phyloP scores from a whole-genome alignment of 805 yeast genomes.

The Yarrowia phangngaensis region DNA sequence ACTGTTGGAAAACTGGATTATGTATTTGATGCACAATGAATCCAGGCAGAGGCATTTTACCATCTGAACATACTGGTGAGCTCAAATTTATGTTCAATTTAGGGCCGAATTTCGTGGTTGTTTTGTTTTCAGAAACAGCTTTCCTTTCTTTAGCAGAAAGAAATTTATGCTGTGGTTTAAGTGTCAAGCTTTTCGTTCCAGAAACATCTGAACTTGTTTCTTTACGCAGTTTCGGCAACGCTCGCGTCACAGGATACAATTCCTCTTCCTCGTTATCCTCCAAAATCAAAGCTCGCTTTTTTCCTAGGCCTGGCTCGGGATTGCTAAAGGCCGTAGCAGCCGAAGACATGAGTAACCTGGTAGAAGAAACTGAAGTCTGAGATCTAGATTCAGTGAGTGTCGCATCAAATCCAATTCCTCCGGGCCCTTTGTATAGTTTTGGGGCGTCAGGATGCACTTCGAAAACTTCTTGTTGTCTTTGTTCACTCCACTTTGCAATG shows the following conservation, averaged over 20 bases:
- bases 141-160: slow-evolving; percentile 1
- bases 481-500: not conserved
- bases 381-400: not conserved
- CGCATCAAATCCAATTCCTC: slow-evolving; percentile 1
- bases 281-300: slow-evolving; percentile 1
- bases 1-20: not conserved
- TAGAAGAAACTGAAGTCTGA: not conserved
- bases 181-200: not conserved
- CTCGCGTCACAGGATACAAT: slow-evolving; percentile 1
- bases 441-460: slow-evolving; percentile 5
- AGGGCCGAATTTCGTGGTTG: no score
- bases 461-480: not conserved
- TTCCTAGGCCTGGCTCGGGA: not conserved
- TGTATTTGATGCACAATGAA: not conserved
- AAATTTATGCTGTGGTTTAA: slow-evolving; percentile 12
- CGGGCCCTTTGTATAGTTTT: not conserved
- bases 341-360: not conserved
- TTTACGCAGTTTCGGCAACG: slow-evolving; percentile 7
- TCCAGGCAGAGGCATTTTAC: slow-evolving; percentile 4
- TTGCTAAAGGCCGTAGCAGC: not conserved
- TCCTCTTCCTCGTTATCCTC: slow-evolving; percentile 11
- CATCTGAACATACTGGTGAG: slow-evolving; percentile 2
- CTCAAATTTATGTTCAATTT: no score
- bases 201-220: not conserved
- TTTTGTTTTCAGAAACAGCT: no score